phyloP scores from a whole-genome alignment of 768 basidiomycete species.

The Pleurotus tuoliensis region DNA sequence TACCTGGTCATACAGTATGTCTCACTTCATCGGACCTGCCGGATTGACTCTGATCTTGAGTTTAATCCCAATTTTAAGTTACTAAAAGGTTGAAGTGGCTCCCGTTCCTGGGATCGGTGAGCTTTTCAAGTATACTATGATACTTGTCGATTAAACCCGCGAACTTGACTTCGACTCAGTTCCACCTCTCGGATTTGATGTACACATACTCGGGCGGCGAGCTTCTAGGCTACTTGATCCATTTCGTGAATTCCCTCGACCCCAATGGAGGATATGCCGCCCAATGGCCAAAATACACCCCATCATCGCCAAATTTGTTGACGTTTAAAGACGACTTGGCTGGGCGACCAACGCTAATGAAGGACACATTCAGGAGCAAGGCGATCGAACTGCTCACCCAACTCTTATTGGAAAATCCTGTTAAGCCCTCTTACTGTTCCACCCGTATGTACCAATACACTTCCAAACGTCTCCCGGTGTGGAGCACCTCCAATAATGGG shows the following conservation, averaged over 20 bases:
- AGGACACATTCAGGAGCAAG: no score
- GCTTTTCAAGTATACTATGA: constrained; percentile 5
- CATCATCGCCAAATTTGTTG: neutral
- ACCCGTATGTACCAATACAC: no score
- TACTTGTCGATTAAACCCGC: neutral
- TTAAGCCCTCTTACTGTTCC: no score
- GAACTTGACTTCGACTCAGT: constrained; percentile 12
- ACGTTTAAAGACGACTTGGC: neutral
- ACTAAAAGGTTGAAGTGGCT: constrained; percentile 26
- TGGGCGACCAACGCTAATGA: no score
- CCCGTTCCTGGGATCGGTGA: constrained; percentile 29
- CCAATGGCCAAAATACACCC: constrained; percentile 29
- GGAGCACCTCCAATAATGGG: no score
- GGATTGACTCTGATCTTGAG: neutral
- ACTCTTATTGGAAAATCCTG: no score
- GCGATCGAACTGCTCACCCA: no score
- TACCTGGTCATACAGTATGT: constrained; percentile 30
- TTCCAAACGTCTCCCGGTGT: no score
- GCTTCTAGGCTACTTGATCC: constrained; percentile 30
- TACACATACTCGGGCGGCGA: constrained; percentile 24
- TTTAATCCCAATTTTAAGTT: constrained; percentile 17
- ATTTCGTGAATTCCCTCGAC: constrained; percentile 29
- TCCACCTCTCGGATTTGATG: constrained; percentile 29
- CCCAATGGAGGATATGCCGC: constrained; percentile 26
- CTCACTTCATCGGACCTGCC: neutral